phyloP scores from a whole-genome alignment of 306 rosid genomes.

The Corylus avellana region DNA sequence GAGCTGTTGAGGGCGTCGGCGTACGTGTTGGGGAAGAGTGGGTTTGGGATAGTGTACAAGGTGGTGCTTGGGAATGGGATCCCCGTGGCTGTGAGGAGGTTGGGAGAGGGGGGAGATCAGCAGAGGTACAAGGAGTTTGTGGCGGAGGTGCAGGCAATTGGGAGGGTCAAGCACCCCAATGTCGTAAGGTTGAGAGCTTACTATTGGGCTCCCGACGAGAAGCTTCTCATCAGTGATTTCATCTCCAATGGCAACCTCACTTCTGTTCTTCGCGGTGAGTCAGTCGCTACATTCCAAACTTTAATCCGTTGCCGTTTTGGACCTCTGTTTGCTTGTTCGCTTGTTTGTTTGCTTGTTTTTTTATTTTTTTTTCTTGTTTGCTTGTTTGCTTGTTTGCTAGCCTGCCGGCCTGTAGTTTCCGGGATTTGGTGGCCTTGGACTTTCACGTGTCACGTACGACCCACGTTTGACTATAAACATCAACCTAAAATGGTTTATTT shows the following conservation, averaged over 20 bases:
- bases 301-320: not conserved
- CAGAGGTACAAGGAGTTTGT: constrained; percentile 91
- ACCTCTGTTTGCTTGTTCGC: not conserved
- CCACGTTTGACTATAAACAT: too few species aligned
- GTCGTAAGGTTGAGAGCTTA: constrained; percentile 81
- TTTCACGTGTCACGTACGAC: too few species aligned
- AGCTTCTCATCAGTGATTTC: constrained; percentile 93
- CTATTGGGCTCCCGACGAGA: constrained; percentile 96
- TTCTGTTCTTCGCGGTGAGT: constrained; percentile 74
- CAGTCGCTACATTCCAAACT: not conserved
- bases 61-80: constrained; percentile 93
- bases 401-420: not conserved
- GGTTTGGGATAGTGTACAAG: constrained; percentile 93
- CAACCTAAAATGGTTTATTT: too few species aligned
- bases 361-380: too few species aligned
- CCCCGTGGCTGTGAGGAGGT: constrained; percentile 94
- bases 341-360: too few species aligned
- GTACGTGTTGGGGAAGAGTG: constrained; percentile 95
- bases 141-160: constrained; percentile 88
- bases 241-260: constrained; percentile 86
- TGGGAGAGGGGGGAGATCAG: constrained; percentile 89
- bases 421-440: not conserved
- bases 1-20: constrained; percentile 94
- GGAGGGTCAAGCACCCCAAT: constrained; percentile 89
- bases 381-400: not conserved